phyloP scores from a whole-genome alignment of 78 protist species.

The Chrysochromulina parva region DNA sequence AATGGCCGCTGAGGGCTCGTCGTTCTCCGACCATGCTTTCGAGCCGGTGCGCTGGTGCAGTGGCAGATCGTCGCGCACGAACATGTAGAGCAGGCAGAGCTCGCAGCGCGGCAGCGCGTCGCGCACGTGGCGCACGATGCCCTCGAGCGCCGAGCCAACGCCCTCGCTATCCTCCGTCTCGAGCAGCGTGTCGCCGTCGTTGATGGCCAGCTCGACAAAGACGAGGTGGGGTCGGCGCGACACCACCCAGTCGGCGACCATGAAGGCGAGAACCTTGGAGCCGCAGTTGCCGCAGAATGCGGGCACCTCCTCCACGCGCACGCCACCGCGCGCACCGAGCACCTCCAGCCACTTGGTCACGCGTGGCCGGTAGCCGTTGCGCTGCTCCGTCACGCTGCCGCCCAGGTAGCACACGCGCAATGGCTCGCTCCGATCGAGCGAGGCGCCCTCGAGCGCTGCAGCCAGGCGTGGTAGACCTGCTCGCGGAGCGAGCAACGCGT shows the following conservation, averaged over 20 bases:
- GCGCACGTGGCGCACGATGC: neutral
- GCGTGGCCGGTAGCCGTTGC: too few relatives aligned
- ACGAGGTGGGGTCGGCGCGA: neutral
- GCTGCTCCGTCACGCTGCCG: too few relatives aligned
- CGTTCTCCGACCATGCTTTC: neutral
- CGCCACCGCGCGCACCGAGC: neutral
- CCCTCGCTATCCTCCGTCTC: neutral
- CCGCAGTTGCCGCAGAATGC: slow-evolving; percentile 20
- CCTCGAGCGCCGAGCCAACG: neutral
- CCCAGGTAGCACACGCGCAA: too few relatives aligned
- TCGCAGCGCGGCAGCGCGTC: slow-evolving; percentile 7
- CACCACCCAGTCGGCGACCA: neutral
- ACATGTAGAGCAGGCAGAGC: neutral
- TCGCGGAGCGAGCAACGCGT: too few relatives aligned
- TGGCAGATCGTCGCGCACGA: neutral
- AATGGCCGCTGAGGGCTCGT: neutral
- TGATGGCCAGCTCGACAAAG: slow-evolving; percentile 19
- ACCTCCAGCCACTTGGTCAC: neutral
- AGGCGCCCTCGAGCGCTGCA: too few relatives aligned
- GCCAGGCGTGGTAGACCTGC: too few relatives aligned
- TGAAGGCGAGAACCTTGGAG: slow-evolving; percentile 14
- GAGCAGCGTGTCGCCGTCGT: slow-evolving; percentile 5
- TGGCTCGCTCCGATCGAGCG: too few relatives aligned
- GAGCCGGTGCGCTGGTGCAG: neutral
- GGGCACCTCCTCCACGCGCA: neutral